phyloP scores from a whole-genome alignment of 2,329 filamentous ascomycete species.

The Capronia americana region DNA sequence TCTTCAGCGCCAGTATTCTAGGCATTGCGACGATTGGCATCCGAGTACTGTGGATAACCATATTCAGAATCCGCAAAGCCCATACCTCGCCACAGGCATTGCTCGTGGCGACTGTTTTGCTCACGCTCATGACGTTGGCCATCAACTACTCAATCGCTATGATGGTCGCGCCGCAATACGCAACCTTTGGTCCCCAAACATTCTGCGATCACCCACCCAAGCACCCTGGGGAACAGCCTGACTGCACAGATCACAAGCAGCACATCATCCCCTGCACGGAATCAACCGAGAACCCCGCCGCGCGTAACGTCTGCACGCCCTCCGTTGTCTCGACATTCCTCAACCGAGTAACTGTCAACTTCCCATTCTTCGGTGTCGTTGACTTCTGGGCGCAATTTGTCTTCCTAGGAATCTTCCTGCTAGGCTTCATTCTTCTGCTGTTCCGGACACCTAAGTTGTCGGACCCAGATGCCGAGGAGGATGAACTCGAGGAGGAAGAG shows the following conservation, averaged over 20 bases:
- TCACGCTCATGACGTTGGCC: slow-evolving; percentile 86
- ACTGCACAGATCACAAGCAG: slow-evolving; percentile 74
- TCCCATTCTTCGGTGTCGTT: slow-evolving; percentile 91
- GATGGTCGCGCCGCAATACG: slow-evolving; percentile 94
- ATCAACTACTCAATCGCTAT: slow-evolving; percentile 93
- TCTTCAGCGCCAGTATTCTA: slow-evolving; percentile 86
- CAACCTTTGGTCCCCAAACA: slow-evolving; percentile 91
- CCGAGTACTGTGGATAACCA: slow-evolving; percentile 91
- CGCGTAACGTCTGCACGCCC: slow-evolving; percentile 83
- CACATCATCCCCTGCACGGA: slow-evolving; percentile 85
- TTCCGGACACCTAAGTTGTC: slow-evolving; percentile 81
- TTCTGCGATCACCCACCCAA: slow-evolving; percentile 79
- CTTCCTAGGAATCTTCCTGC: slow-evolving; percentile 81
- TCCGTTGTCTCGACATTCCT: slow-evolving; percentile 91
- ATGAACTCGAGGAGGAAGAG: slow-evolving; percentile 85
- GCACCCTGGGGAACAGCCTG: slow-evolving; percentile 69
- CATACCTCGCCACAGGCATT: slow-evolving; percentile 91
- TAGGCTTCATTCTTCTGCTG: slow-evolving; percentile 79
- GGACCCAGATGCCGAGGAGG: slow-evolving; percentile 79
- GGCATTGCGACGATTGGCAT: slow-evolving; percentile 89
- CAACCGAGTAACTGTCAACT: slow-evolving; percentile 90
- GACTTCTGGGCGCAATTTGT: slow-evolving; percentile 96
- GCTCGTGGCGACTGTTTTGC: slow-evolving; percentile 85
- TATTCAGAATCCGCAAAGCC: slow-evolving; percentile 89
- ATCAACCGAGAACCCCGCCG: slow-evolving; percentile 70